These are phyloP conservation scores for Psidium guajava DNA, from an alignment of 345 rosid genomes.

Conservation along the genomic window DNA sequence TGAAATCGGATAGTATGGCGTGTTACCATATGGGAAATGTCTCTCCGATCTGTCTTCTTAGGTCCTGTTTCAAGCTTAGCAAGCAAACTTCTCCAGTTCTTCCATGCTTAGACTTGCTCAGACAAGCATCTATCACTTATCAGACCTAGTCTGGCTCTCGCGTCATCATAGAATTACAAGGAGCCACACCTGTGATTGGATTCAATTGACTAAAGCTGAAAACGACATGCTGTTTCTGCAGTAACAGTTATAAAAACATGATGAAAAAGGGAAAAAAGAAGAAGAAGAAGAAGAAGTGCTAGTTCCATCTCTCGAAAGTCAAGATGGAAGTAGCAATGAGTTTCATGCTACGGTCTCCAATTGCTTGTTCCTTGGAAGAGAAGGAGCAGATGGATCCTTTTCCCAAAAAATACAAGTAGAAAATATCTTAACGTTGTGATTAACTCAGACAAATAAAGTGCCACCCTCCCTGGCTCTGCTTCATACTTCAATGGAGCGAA, in stretches of 20 bases:
- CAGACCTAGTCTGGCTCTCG: background rate
- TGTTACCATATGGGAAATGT: slow-evolving; percentile 77
- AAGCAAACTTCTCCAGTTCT: slow-evolving; percentile 63
- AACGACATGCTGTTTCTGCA: background rate
- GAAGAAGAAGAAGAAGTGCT: background rate
- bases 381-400: background rate
- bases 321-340: background rate
- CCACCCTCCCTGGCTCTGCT: background rate
- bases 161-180: too few relatives aligned
- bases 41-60: slow-evolving; percentile 71
- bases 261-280: background rate
- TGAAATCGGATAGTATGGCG: background rate
- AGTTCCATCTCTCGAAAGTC: background rate
- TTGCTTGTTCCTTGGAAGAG: background rate
- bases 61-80: slow-evolving; percentile 42
- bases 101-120: slow-evolving; percentile 42
- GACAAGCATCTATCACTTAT: background rate
- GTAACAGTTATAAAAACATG: background rate
- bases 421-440: background rate
- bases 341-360: too few relatives aligned
- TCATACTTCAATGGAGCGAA: background rate
- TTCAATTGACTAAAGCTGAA: background rate
- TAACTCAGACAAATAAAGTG: background rate
- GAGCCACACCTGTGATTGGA: background rate
- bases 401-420: background rate